Conservation (phyloP, 257 asterid genomes). For the Ophiorrhiza pumila region DNA sequence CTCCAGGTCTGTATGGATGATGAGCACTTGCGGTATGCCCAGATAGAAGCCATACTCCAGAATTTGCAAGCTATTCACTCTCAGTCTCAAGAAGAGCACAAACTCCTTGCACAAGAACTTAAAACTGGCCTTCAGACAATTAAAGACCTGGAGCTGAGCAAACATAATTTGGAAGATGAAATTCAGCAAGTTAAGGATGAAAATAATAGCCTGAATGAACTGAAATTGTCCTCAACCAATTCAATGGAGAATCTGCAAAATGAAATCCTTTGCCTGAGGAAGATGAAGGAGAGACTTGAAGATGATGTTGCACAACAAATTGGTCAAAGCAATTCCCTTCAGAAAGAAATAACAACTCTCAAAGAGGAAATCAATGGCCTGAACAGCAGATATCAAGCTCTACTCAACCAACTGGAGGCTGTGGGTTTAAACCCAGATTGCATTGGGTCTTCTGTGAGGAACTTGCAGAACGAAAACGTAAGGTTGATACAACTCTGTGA, state of each 20-base stretch:
- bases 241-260: constrained; percentile 61
- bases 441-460: constrained; percentile 42
- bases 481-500: constrained; percentile 47
- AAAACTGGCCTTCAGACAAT: constrained; percentile 53
- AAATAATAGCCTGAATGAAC: constrained; percentile 45
- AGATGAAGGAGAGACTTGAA: constrained; percentile 69
- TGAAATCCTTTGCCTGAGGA: constrained; percentile 58
- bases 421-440: constrained; percentile 53
- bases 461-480: constrained; percentile 61
- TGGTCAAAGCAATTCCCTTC: constrained; percentile 46
- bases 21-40: constrained; percentile 46
- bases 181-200: constrained; percentile 52
- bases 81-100: constrained; percentile 69
- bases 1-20: constrained; percentile 54
- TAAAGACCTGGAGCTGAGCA: constrained; percentile 54
- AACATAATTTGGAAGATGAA: constrained; percentile 60
- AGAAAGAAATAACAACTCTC: constrained; percentile 54
- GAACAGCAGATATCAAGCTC: constrained; percentile 45
- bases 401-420: constrained; percentile 64
- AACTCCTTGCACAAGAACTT: constrained; percentile 58
- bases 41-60: constrained; percentile 62
- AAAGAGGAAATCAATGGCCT: constrained; percentile 67
- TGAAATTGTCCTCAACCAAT: constrained; percentile 42
- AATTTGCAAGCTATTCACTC: constrained; percentile 53
- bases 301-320: constrained; percentile 61